Percentiles rank a stretch among this genome's conserved stretches.
phyloP scores from a whole-genome alignment of 2,329 filamentous ascomycete genomes.

The Fusarium marasasianum region DNA sequence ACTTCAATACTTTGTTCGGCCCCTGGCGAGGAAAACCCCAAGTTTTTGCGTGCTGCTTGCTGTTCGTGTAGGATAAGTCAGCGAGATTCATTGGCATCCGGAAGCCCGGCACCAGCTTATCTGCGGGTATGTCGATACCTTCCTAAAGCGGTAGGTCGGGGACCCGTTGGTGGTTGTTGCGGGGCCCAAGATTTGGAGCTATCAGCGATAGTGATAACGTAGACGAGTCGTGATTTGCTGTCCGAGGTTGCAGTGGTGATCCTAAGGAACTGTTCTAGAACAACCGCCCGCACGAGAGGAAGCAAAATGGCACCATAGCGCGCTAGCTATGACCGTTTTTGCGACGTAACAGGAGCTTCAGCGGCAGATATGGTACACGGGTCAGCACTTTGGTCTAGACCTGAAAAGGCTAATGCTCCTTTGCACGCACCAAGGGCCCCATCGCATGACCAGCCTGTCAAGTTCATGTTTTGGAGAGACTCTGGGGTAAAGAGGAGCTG shows the following conservation, averaged over 20 bases:
- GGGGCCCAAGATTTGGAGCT: background rate
- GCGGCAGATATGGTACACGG: background rate
- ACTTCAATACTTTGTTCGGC: background rate
- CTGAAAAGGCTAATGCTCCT: background rate
- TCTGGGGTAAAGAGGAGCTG: slow-evolving; percentile 16
- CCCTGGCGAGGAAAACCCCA: background rate
- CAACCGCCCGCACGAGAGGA: background rate
- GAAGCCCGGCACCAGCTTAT: slow-evolving; percentile 23
- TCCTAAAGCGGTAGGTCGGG: slow-evolving; percentile 9
- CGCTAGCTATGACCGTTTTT: background rate
- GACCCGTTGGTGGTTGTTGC: background rate
- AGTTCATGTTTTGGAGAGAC: background rate
- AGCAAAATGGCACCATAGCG: background rate
- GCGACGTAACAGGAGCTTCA: background rate
- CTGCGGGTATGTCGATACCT: background rate
- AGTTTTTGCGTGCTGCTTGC: background rate
- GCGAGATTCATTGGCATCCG: background rate
- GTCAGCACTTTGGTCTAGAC: background rate
- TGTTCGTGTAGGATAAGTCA: background rate
- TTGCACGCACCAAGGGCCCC: background rate
- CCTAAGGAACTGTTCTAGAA: slow-evolving; percentile 23
- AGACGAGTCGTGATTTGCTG: background rate
- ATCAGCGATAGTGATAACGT: background rate
- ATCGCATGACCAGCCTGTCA: background rate
- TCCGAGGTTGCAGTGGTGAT: background rate